Conservation (phyloP, 179 eudicot genomes). For the Beta lomatogona region DNA sequence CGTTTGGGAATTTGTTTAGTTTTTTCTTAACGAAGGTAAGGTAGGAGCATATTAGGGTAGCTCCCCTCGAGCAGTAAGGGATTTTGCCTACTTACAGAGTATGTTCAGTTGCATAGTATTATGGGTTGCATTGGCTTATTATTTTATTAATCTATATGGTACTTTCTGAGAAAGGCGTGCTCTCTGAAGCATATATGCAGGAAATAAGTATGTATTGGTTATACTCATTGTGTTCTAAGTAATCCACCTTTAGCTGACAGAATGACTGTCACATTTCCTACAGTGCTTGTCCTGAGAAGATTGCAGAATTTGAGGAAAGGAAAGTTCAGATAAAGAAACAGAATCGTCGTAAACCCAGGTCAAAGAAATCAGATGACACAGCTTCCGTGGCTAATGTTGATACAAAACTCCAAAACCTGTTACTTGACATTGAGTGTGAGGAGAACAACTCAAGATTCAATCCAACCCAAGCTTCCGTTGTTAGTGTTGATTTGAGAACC, state of each 20-base stretch:
- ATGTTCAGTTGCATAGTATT: too few species aligned
- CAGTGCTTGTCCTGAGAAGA: conserved; percentile 97
- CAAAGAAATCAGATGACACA: conserved; percentile 43
- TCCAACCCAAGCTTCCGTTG: background rate
- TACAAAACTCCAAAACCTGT: conserved; percentile 56
- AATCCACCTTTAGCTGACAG: background rate
- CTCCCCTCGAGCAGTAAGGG: too few species aligned
- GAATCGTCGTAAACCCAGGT: conserved; percentile 47
- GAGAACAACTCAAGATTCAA: conserved; percentile 7
- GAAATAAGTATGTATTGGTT: background rate
- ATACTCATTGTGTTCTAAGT: too few species aligned
- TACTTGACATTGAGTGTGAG: conserved; percentile 48
- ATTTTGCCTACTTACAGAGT: too few species aligned
- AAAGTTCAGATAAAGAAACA: conserved; percentile 61
- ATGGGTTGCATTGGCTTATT: too few species aligned
- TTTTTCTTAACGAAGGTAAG: too few species aligned
- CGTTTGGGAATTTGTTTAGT: too few species aligned
- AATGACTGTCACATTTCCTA: background rate
- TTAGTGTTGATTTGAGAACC: conserved; percentile 41
- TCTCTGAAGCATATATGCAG: background rate
- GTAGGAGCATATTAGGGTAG: too few species aligned
- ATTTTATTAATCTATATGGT: too few species aligned
- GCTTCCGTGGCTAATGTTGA: conserved; percentile 49
- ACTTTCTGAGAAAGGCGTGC: background rate
- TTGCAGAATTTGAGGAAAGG: conserved; percentile 64